Evolutionary conservation across 805 yeast genomes (phyloP).

Genomic region (Saturnispora mendoncae): DNA sequence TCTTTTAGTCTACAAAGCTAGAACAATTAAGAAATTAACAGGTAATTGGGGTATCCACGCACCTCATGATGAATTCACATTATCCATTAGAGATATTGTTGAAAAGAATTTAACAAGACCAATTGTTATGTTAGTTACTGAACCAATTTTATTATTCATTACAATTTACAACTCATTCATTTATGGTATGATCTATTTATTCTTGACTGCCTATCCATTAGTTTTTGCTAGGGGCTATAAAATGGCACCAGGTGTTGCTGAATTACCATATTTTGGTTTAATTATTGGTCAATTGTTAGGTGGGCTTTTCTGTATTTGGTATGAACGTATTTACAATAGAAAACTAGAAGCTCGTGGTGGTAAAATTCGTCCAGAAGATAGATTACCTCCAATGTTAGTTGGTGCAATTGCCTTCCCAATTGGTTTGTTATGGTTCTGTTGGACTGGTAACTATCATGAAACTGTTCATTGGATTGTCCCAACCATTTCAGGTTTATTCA

Average conservation of each 20-base stretch:
- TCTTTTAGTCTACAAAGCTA: conserved; percentile 55
- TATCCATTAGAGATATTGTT: conserved; percentile 49
- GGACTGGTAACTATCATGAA: conserved; percentile 74
- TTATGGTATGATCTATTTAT: conserved; percentile 68
- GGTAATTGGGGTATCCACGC: conserved; percentile 81
- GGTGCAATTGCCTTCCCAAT: conserved; percentile 66
- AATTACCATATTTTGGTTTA: conserved; percentile 74
- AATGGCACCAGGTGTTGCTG: conserved; percentile 54
- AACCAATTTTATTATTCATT: conserved; percentile 63
- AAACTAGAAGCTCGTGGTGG: conserved; percentile 46
- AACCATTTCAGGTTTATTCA: conserved; percentile 51
- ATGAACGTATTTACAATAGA: conserved; percentile 45
- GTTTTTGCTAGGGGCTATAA: conserved; percentile 57
- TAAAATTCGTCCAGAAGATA: conserved; percentile 65
- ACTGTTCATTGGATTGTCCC: conserved; percentile 79
- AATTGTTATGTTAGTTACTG: conserved; percentile 51
- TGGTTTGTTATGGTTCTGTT: conserved; percentile 79
- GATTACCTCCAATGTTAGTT: conserved; percentile 66
- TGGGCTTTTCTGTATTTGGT: conserved; percentile 41
- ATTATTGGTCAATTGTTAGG: conserved; percentile 61
- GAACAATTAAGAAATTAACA: conserved; percentile 51
- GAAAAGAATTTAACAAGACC: conserved; percentile 64
- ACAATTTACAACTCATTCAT: conserved; percentile 69
- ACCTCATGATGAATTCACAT: conserved; percentile 56
- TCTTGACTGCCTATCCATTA: conserved; percentile 68